Percentiles rank a stretch among this genome's conserved stretches.
Evolutionary conservation across 768 basidiomycete genomes (phyloP).

Genomic region (Termitomyces titanicus): DNA sequence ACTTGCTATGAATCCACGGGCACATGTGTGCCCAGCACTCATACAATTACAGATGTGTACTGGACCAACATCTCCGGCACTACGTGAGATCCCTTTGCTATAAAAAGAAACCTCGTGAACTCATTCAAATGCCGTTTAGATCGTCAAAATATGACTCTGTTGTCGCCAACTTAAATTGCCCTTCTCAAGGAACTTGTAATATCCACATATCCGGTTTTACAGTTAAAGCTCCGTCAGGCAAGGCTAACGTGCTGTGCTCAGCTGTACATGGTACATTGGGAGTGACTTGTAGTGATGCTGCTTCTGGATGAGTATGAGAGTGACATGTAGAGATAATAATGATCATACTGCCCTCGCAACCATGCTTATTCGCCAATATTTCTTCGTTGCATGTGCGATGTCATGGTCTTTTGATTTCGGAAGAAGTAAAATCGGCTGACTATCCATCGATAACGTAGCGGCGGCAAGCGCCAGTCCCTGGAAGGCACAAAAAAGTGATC

Average conservation of each 20-base stretch:
- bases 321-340: neutral
- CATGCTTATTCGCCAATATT: no score
- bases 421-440: no score
- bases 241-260: slow-evolving; percentile 20
- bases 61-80: slow-evolving; percentile 23
- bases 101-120: no score
- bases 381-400: no score
- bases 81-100: slow-evolving; percentile 19
- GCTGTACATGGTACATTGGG: slow-evolving; percentile 22
- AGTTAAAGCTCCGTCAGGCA: slow-evolving; percentile 23
- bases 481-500: no score
- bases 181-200: slow-evolving; percentile 20
- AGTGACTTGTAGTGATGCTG: slow-evolving; percentile 22
- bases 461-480: no score
- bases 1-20: slow-evolving; percentile 22
- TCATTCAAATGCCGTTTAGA: slow-evolving; percentile 2
- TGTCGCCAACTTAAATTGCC: slow-evolving; percentile 25
- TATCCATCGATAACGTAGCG: no score
- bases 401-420: no score
- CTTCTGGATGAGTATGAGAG: slow-evolving; percentile 16
- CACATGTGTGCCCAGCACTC: slow-evolving; percentile 22
- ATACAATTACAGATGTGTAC: slow-evolving; percentile 20
- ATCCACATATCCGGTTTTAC: slow-evolving; percentile 18
- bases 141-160: slow-evolving; percentile 19
- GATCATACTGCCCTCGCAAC: neutral